phyloP scores from a whole-genome alignment of 2,329 filamentous ascomycete genomes.

The Penicillium hesseltinei region DNA sequence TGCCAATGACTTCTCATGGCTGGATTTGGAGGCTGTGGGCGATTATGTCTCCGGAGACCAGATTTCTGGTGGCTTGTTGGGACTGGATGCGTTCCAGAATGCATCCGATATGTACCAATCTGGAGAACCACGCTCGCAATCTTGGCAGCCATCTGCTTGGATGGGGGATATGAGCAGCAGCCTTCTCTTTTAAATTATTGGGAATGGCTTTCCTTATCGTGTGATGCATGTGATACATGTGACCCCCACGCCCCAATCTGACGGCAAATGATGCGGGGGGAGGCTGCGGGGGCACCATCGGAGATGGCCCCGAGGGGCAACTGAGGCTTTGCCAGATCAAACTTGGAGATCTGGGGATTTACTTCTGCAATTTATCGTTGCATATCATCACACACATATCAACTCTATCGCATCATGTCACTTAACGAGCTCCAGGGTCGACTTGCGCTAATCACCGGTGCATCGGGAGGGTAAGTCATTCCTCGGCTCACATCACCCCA shows the following conservation, averaged over 20 bases:
- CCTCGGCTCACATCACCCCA: background rate
- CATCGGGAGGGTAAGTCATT: slow-evolving; percentile 56
- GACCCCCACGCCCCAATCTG: slow-evolving; percentile 1
- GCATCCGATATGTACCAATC: slow-evolving; percentile 28
- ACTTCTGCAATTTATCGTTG: background rate
- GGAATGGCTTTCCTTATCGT: background rate
- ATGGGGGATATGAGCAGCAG: slow-evolving; percentile 40
- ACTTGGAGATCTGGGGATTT: background rate
- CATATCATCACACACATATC: background rate
- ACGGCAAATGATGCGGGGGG: slow-evolving; percentile 26
- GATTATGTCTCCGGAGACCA: slow-evolving; percentile 54
- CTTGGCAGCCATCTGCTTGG: slow-evolving; percentile 44
- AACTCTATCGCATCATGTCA: slow-evolving; percentile 14
- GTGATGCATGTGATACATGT: background rate
- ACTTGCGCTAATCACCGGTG: slow-evolving; percentile 60
- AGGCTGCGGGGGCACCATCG: slow-evolving; percentile 21
- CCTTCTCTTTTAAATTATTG: slow-evolving; percentile 32
- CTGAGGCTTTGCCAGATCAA: slow-evolving; percentile 11
- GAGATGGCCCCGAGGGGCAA: slow-evolving; percentile 25
- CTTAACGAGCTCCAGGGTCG: slow-evolving; percentile 52
- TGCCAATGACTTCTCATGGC: slow-evolving; percentile 61
- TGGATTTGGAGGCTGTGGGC: slow-evolving; percentile 59
- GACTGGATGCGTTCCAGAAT: slow-evolving; percentile 38
- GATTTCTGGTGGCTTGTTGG: slow-evolving; percentile 37
- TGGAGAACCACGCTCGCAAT: slow-evolving; percentile 32